Evolutionary conservation across 2,329 filamentous ascomycete species (phyloP), one percentile per base, ranked within the genome.

Genomic region (Fusarium globosum): DNA sequence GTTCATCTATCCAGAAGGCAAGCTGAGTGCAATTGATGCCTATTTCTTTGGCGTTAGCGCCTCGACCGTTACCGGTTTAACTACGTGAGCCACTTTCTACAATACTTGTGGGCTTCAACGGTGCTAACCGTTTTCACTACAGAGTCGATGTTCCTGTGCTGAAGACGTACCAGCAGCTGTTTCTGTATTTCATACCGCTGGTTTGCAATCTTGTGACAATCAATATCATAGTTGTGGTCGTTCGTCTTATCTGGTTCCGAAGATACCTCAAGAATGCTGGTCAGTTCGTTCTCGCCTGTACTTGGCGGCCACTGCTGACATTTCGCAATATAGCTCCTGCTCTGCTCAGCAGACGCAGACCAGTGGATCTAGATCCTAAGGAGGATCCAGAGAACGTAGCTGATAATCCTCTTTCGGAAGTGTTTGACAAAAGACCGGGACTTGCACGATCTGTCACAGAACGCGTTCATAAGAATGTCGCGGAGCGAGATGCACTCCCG

Each of bases 111-210:
- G 20, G 38, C 16, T 33, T 21, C n/a, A 46, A n/a, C 4, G 42
- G 15, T 36, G 46, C 68, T 76, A 70, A 76, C 52, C 26, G 36
- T 48, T 23, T 16, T 21, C 15, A 49, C 28, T 36, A 10, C 28
- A 88, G 86, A 20, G 75, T 88, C 45, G 86, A 89, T 72, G 76
- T 88, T 55, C 88, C 87, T 51, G 77, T 80, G 3, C 75, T 89
- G 21, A 82, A 82, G 66, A 82, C 80, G 0, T 88, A 88, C 65
- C 87, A 89, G 73, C 87, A 89, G 71, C 69, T 88, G 7, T 85
- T 83, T 57, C 72, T 88, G 41, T 89, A 88, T 72, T 80, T 88
- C 51, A 78, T 86, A 23, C 86, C 87, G 2, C 81, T 87, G 13
- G 64, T 88, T 5, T 84, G 83, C 0, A 88, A 88, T 62, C 64